Evolutionary conservation across 306 rosid genomes (phyloP), one percentile per base, ranked within the genome.

Genomic region (Inga laurina): DNA sequence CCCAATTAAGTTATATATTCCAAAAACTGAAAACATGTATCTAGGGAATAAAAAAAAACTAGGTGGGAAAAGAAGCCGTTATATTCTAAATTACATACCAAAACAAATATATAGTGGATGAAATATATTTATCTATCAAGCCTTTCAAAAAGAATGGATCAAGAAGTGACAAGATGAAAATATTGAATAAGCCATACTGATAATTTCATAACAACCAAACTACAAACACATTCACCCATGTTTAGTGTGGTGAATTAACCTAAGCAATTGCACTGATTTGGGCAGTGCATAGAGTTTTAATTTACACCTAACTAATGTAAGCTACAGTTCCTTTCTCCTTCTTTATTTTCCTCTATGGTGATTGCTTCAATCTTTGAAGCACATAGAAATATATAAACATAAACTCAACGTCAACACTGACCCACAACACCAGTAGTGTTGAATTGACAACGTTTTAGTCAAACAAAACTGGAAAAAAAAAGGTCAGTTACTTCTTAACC

Each of bases 41-140:
- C 39, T 78, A 44, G 44, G 21, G 81, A 30, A 76, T 15, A 14
- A 21, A 79, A 75, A 84, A 73, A 75, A 45, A 74, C 75, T 19
- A 69, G 54, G 37, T 70, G 41, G 49, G 48, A 21, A 74, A 64
- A 79, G 27, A 82, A 82, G 24, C 59, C 11, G 24, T 44, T 72
- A 14, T 30, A 16, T 39, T 86, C 56, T 57, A 10, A 78, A 51
- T 78, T 56, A 48, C 37, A 76, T 76, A 80, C 37, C 56, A 45
- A 61, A 24, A 57, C 10, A 27, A 14, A 49, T 49, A 68, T 62
- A 54, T 44, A 61, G 1, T 8, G 46, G 80, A 64, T 62, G 73
- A 78, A 77, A 49, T 61, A 32, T 46, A 19, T 15, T 10, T 56
- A 64, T 61, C 77, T 72, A 45, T 75, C 18, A 62, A 62, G 44